phyloP scores from a whole-genome alignment of 345 rosid genomes.

The Linum tenue region DNA sequence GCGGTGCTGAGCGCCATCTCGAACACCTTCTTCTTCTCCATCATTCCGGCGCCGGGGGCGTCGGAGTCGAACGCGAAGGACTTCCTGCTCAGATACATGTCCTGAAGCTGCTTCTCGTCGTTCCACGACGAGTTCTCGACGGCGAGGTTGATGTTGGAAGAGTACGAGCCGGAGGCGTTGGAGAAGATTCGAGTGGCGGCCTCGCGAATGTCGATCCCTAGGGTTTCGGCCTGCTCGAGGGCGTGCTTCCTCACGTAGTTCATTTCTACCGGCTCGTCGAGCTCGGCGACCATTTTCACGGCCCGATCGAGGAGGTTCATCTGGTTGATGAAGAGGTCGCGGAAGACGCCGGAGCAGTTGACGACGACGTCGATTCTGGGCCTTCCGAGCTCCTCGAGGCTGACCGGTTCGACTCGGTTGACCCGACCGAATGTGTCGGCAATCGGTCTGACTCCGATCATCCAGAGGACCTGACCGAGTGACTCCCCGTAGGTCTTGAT shows the following conservation, averaged over 20 bases:
- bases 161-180: constrained; percentile 94
- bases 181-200: constrained; percentile 97
- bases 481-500: constrained; percentile 98
- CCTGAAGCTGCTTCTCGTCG: constrained; percentile 99
- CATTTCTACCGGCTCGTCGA: constrained; percentile 78
- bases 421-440: constrained; percentile 92
- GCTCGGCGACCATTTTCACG: constrained; percentile 95
- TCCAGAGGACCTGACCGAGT: constrained; percentile 92
- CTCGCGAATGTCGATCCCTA: constrained; percentile 70
- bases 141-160: constrained; percentile 85
- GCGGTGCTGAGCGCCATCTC: constrained; percentile 95
- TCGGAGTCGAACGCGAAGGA: constrained; percentile 91
- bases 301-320: constrained; percentile 98
- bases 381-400: constrained; percentile 95
- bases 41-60: constrained; percentile 94
- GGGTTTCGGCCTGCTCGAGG: constrained; percentile 73
- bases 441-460: constrained; percentile 87
- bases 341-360: constrained; percentile 96
- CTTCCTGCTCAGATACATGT: constrained; percentile 96
- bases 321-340: constrained; percentile 97
- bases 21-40: constrained; percentile 80
- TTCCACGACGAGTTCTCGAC: constrained; percentile 98
- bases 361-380: constrained; percentile 97
- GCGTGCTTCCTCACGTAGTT: constrained; percentile 92
- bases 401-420: constrained; percentile 78